Conservation (phyloP, 768 basidiomycete genomes). For the Clavulina sp. region DNA sequence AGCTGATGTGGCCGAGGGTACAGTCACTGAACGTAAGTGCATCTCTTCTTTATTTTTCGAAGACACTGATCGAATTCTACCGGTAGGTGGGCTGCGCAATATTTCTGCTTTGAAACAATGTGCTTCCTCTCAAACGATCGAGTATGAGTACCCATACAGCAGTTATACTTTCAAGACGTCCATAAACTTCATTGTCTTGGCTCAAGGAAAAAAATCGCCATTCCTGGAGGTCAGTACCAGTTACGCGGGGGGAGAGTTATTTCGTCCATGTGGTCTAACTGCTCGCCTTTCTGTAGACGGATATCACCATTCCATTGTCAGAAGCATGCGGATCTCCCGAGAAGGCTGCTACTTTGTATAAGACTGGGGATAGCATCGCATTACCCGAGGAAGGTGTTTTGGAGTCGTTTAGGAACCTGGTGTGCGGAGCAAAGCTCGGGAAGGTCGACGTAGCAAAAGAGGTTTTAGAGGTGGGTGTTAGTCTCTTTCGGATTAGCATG, state of each 20-base stretch:
- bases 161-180: slow-evolving; percentile 55
- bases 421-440: slow-evolving; percentile 44
- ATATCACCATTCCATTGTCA: slow-evolving; percentile 37
- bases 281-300: slow-evolving; percentile 29
- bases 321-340: slow-evolving; percentile 16
- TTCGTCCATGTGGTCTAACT: neutral
- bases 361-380: slow-evolving; percentile 24
- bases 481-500: too few relatives aligned
- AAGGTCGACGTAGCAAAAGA: slow-evolving; percentile 34
- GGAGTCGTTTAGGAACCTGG: slow-evolving; percentile 35
- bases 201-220: slow-evolving; percentile 47
- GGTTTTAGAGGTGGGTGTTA: slow-evolving; percentile 36
- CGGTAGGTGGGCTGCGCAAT: slow-evolving; percentile 37
- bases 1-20: slow-evolving; percentile 48
- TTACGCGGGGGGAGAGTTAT: slow-evolving; percentile 3
- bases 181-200: slow-evolving; percentile 42
- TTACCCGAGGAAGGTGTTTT: slow-evolving; percentile 33
- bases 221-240: slow-evolving; percentile 42
- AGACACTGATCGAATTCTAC: neutral
- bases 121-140: slow-evolving; percentile 45
- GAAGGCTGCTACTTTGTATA: slow-evolving; percentile 29
- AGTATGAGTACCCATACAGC: slow-evolving; percentile 64
- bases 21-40: slow-evolving; percentile 31
- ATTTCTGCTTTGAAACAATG: slow-evolving; percentile 44
- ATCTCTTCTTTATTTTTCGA: neutral